Base-by-base conservation (phyloP, 1,284 basidiomycete species). In the Porogramme epimiltina region DNA sequence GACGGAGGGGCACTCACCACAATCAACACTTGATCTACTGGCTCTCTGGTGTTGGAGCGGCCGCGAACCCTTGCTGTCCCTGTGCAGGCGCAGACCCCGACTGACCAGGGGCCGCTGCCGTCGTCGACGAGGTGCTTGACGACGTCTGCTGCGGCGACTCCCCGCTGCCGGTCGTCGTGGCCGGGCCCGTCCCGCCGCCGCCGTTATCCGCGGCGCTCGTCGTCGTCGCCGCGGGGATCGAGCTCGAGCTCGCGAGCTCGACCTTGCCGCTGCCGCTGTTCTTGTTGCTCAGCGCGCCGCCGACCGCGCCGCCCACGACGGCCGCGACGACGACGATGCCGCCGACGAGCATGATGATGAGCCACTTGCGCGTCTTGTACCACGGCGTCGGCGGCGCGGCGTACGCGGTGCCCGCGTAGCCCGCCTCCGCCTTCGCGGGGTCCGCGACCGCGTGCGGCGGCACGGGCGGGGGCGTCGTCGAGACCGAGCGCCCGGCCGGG, bases 231-330 rank as follows among this genome's bases (percentile, higher is more conserved):
- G 44, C 34, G 11, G 6, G 8, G 28, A 13, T 31, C 28, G 28
- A 31, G 28, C 13, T 6, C 28, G 28, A 31, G 8, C 8, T 8
- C n/a, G n/a, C n/a, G n/a, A n/a, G n/a, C n/a, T n/a, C n/a, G n/a
- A n/a, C n/a, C n/a, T n/a, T n/a, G n/a, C n/a, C 20, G 51, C 23
- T 18, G n/a, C 24, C 28, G 26, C n/a, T 11, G 22, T 23, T 18
- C 15, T 41, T 49, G 22, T 47, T 52, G 5, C 41, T 39, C 23
- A 42, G 52, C n/a, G 56, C 55, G 22, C 53, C 56, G 36, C 82
- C 85, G 0, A 87, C 84, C 0, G 76, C 82, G 2, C 82, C 85
- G 2, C 83, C 84, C 6, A 87, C 75, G 15, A 80, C 72, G 1
- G 76, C 84, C 1, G 71, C 82, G 42, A 87, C 58, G 54, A 84